Evolutionary conservation across 805 yeast species (phyloP).

Genomic region (Cyberlindnera americana): DNA sequence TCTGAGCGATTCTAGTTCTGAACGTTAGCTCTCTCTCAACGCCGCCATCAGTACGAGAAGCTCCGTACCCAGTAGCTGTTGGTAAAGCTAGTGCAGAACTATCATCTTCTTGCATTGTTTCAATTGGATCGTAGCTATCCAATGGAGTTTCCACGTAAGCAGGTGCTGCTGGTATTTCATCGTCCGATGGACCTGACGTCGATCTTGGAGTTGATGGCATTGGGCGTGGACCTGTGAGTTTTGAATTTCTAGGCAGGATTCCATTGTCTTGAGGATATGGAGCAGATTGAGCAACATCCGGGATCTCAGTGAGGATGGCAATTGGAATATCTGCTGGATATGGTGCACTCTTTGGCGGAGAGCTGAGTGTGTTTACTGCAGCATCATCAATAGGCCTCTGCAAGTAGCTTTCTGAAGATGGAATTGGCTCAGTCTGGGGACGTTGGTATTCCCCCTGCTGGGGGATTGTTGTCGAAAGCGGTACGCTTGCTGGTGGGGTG

Average conservation of each 20-base stretch:
- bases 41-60: conserved; percentile 1
- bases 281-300: conserved; percentile 9
- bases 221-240: conserved; percentile 28
- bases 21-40: conserved; percentile 24
- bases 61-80: not conserved
- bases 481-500: conserved; percentile 4
- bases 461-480: not conserved
- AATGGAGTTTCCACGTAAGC: not conserved
- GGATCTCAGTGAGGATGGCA: conserved; percentile 6
- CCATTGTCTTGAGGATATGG: conserved; percentile 21
- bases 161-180: not conserved
- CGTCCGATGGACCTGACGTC: conserved; percentile 7
- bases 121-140: no score
- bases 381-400: not conserved
- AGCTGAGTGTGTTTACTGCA: not conserved
- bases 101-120: conserved; percentile 6
- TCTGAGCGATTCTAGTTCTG: conserved; percentile 27
- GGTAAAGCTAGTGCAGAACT: conserved; percentile 17
- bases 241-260: conserved; percentile 10
- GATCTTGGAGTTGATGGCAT: conserved; percentile 22
- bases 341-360: conserved; percentile 16
- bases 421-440: conserved; percentile 3
- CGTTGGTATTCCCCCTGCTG: not conserved
- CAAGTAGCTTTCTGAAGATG: conserved; percentile 3
- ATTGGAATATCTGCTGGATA: conserved; percentile 19